Evolutionary conservation across 2,329 filamentous ascomycete genomes (phyloP), one percentile per base, ranked within the genome.

Genomic region (Ceratocystis colombiana): DNA sequence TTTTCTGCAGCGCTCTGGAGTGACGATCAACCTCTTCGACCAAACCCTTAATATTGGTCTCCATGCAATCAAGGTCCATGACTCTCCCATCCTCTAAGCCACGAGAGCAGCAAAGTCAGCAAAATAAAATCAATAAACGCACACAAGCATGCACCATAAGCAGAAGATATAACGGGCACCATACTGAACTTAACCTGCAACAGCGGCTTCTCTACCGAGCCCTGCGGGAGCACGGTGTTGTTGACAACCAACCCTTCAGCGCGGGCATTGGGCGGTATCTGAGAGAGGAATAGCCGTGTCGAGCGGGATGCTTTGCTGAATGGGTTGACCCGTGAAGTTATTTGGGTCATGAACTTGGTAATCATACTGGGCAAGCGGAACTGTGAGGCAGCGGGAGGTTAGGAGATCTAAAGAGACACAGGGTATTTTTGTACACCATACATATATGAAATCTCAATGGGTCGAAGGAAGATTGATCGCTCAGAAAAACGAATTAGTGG

Each of bases 1-100:
- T 85, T 74, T 96, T 87, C 72, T 90, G 86, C 73, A 97, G 77
- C 71, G 81, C 79, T 70, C 94, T 84, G 63, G 91, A 96, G 78
- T 97, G 90, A 72, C 94, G 82, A 75, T 96, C 89, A 57, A 96
- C 86, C 76, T 97, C 91, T 75, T 91, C 89, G 67, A 93, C 82
- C 22, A 97, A 84, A 72, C 91, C 88, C 74, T 89, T 89, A 73
- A 97, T 92, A 71, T 86, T 88, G 77, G 92, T 80, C 75, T 87
- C 88, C 71, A 89, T 86, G 70, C 90, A 82, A 73, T 96, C 86
- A 48, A 97, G 82, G 44, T 85, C 84, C 79, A 97, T 84, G 72
- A 95, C 87, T 78, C 93, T 96, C 71, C 94, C 94, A 73, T 96
- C 94, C 81, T 96, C 90, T 95, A 74, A 12, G 30, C 3, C 15